Evolutionary conservation across 2,329 filamentous ascomycete genomes (phyloP).

Genomic region (Cladophialophora carrionii): DNA sequence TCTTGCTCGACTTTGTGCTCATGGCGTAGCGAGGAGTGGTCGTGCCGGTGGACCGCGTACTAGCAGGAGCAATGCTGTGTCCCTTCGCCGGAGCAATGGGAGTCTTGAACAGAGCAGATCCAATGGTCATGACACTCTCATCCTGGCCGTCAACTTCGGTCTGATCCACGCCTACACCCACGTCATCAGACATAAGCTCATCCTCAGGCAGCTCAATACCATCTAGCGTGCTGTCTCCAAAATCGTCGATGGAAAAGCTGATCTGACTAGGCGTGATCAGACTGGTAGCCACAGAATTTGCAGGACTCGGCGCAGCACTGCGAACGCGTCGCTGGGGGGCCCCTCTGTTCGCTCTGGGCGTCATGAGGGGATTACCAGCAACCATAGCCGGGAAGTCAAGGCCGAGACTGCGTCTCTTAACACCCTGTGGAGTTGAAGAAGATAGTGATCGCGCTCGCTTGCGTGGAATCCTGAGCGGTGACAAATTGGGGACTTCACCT

Average conservation of each 20-base stretch:
- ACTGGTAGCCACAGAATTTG: conserved; percentile 26
- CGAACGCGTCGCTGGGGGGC: conserved; percentile 33
- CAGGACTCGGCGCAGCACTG: conserved; percentile 35
- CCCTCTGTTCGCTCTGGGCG: conserved; percentile 13
- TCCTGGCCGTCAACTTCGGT: conserved; percentile 14
- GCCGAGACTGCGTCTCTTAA: conserved; percentile 31
- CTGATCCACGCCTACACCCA: conserved; percentile 8
- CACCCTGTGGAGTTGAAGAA: conserved; percentile 47
- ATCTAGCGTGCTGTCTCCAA: conserved; percentile 37
- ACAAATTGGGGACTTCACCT: conserved; percentile 48
- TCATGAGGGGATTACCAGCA: conserved; percentile 9
- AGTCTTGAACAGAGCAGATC: conserved; percentile 32
- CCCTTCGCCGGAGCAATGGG: conserved; percentile 19
- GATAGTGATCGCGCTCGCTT: conserved; percentile 57
- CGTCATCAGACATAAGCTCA: conserved; percentile 29
- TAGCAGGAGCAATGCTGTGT: conserved; percentile 20
- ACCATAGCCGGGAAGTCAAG: background rate
- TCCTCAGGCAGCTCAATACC: conserved; percentile 35
- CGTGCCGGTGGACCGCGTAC: conserved; percentile 11
- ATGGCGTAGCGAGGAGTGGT: conserved; percentile 28
- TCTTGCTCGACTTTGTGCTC: conserved; percentile 31
- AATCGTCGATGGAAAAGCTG: conserved; percentile 36
- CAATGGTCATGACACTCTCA: conserved; percentile 31
- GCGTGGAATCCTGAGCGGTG: conserved; percentile 51
- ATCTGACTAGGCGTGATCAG: conserved; percentile 34